Evolutionary conservation across 768 basidiomycete genomes (phyloP), one percentile per base, ranked within the genome.

Genomic region (Scleroderma citrinum): DNA sequence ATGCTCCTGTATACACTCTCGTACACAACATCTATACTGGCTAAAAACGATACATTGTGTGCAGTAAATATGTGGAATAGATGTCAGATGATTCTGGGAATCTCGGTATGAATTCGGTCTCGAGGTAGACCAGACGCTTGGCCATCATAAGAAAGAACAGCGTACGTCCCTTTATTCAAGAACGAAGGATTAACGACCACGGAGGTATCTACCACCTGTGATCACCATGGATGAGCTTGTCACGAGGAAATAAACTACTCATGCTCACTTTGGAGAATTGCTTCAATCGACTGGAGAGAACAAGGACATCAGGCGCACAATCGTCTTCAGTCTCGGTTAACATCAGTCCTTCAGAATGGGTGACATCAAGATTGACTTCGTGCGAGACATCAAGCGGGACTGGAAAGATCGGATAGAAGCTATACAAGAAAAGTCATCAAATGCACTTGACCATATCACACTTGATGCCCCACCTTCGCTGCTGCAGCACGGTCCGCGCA

Each of bases 341-440:
- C 26, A 53, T 69, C 41, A 84, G 65, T 20, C 74, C 66, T 5
- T 76, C 69, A 30, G 76, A 77, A 68, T 97, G 95, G 17, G 87
- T 83, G 14, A 96, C 75, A 60, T 96, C 93, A 35, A 99, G 76
- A 61, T 96, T 94, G 49, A 97, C 81, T 60, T 95, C 92, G 32
- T 78, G 73, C 2, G 83, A 72, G 16, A 86, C 66, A 6, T 87
- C 86, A 12, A 75, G 62, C 0, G 96, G 92, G 1, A 82, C 78
- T 8, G 96, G 96, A 66, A 97, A 97, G 35, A 96, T 68, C 0
- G 96, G 96, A 63, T 98, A 99, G 71, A 96, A 96, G 59, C 92
- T 97, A 61, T 17, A 12, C 17, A 32, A 20, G 1, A 23, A 3
- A 6, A 23, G 41, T 49, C 45, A 51, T 51, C 30, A 0, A 21